Evolutionary conservation across 352 stramenopile genomes (phyloP).

Genomic region (Aphanomyces cochlioides): DNA sequence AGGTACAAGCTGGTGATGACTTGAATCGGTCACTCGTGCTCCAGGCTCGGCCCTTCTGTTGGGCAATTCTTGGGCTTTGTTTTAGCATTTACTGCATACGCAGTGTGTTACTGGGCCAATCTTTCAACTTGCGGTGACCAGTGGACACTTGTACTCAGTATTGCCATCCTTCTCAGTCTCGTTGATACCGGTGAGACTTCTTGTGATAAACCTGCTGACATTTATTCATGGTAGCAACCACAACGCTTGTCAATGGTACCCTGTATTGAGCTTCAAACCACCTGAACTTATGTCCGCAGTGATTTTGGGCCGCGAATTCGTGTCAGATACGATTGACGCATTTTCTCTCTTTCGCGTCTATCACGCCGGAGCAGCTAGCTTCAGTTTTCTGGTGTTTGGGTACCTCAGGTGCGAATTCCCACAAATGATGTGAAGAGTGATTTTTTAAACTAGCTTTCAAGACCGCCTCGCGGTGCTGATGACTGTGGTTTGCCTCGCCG

Average conservation of each 20-base stretch:
- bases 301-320: constrained; percentile 22
- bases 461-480: background rate
- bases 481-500: background rate
- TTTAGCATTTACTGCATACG: constrained; percentile 8
- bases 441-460: constrained; percentile 10
- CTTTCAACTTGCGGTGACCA: constrained; percentile 17
- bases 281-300: background rate
- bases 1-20: background rate
- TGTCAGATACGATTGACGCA: background rate
- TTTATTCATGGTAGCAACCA: constrained; percentile 24
- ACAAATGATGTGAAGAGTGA: background rate
- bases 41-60: constrained; percentile 8
- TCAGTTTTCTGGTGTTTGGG: constrained; percentile 5
- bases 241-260: constrained; percentile 10
- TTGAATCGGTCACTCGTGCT: background rate
- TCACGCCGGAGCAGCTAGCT: background rate
- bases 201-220: background rate
- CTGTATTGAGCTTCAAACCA: background rate
- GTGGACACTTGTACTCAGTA: constrained; percentile 13
- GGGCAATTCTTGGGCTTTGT: constrained; percentile 6
- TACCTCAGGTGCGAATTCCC: constrained; percentile 8
- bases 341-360: constrained; percentile 2
- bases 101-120: background rate
- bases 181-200: constrained; percentile 5
- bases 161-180: constrained; percentile 19